These are phyloP conservation scores for Scleromitrula shiraiana DNA, from an alignment of 2,329 filamentous ascomycete species.

Conservation along the genomic window DNA sequence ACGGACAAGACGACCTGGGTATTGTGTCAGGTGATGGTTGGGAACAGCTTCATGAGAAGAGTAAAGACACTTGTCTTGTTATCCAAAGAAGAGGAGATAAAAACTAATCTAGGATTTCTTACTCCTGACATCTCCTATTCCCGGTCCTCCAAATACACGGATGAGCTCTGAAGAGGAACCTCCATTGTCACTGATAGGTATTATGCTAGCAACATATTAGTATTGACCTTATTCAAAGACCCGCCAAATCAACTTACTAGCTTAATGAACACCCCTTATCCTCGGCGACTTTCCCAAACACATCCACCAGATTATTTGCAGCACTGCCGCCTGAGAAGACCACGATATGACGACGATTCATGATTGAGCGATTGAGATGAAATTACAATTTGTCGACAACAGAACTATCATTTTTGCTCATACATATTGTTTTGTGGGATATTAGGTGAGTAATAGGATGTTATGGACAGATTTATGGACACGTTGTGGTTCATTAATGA, in stretches of 20 bases:
- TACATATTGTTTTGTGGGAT: background rate
- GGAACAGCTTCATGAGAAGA: background rate
- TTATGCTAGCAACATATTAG: slow-evolving; percentile 56
- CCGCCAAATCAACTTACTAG: slow-evolving; percentile 24
- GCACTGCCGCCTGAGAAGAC: slow-evolving; percentile 90
- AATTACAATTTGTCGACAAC: too few species aligned
- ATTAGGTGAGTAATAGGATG: background rate
- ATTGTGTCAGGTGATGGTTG: background rate
- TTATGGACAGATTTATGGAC: slow-evolving; percentile 1
- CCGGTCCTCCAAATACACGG: slow-evolving; percentile 87
- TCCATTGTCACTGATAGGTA: slow-evolving; percentile 93
- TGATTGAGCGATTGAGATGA: slow-evolving; percentile 3
- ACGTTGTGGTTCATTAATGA: background rate
- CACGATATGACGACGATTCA: slow-evolving; percentile 42
- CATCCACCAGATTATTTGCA: slow-evolving; percentile 89
- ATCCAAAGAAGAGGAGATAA: background rate
- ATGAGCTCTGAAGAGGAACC: slow-evolving; percentile 91
- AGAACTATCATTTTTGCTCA: background rate
- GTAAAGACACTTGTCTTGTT: background rate
- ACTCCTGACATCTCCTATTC: slow-evolving; percentile 72
- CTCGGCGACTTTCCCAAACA: slow-evolving; percentile 56
- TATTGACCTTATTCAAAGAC: background rate
- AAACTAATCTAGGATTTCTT: slow-evolving; percentile 14
- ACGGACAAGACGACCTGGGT: slow-evolving; percentile 72
- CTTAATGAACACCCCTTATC: slow-evolving; percentile 27